These are phyloP conservation scores for Fusarium albosuccineum DNA, from an alignment of 2,329 filamentous ascomycete species.

Conservation along the genomic window DNA sequence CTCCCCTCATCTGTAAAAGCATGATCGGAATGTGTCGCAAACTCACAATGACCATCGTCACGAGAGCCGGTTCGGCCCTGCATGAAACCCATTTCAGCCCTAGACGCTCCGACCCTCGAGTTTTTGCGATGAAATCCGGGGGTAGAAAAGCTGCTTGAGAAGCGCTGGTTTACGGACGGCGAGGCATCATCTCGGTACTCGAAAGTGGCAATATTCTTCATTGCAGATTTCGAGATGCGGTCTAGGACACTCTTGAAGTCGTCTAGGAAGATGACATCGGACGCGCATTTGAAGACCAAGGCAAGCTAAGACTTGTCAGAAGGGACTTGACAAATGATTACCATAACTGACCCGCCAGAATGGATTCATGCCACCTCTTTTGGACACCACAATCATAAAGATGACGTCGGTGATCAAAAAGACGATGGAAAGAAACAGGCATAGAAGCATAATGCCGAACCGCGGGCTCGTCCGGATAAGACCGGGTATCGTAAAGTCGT, in stretches of 20 bases:
- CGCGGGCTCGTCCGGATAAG: constrained; percentile 23
- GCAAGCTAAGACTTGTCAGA: constrained; percentile 20
- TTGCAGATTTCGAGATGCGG: constrained; percentile 27
- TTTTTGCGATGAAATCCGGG: background rate
- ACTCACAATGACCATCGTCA: constrained; percentile 1
- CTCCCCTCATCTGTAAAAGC: background rate
- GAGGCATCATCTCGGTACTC: constrained; percentile 11
- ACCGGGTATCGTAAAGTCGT: constrained; percentile 26
- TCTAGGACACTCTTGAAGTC: constrained; percentile 33
- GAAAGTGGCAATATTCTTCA: constrained; percentile 28
- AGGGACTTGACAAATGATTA: background rate
- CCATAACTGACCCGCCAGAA: constrained; percentile 24
- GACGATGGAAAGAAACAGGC: constrained; percentile 18
- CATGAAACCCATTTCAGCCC: background rate
- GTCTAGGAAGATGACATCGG: constrained; percentile 31
- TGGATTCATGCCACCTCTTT: constrained; percentile 26
- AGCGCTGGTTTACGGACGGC: background rate
- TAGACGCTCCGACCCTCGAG: background rate
- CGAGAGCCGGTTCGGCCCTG: background rate
- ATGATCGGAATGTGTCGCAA: background rate
- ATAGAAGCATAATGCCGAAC: constrained; percentile 33
- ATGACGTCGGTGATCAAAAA: constrained; percentile 28
- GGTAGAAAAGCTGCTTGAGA: background rate
- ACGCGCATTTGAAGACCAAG: constrained; percentile 31
- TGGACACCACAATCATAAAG: constrained; percentile 32